Evolutionary conservation across 768 basidiomycete genomes (phyloP), one percentile per base, ranked within the genome.

Genomic region (Dendrothele bispora): DNA sequence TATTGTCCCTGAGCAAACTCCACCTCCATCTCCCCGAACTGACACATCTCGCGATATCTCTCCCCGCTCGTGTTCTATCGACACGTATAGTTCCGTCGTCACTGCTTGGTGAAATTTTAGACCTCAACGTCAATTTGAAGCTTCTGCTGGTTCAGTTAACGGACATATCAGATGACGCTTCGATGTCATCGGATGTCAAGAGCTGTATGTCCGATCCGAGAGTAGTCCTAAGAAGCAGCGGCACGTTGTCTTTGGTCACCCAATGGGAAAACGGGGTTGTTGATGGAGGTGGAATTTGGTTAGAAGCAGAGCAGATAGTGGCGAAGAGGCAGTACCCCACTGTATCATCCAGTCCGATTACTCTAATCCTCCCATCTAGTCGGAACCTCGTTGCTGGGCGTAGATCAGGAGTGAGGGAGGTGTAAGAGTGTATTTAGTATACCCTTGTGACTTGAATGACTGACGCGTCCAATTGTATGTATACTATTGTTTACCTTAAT

Each of bases 41-140:
- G 38, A 61, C 64, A 2, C 66, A 67, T 45, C 59, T 67, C 41
- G 66, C 63, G 8, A 39, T 67, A 3, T 48, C 47, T 15, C 28
- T 52, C 8, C 47, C 51, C 12, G 36, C 47, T 15, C 48, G 21
- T 7, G 30, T 46, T 12, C 36, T 46, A 4, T 29, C 46, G 5
- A 42, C 39, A 7, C 46, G 35, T 15, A 21, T 30, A 3, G 35
- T 38, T 15, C 26, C 46, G 10, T 39, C 46, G 6, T 29, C 37
- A 7, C 39, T 47, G 5, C 37, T 47, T 14, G 30, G 39, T 27
- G 39, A 29, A 26, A 17, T 47, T 17, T 26, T 37, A 30, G 46
- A 47, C 17, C 37, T 39, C 17, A 47, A 47, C 38, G 46, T 20
- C 2, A 27, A 38, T 18, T 20, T 47, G 25, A 18, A 27, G 20